Conservation (phyloP, 2,329 filamentous ascomycete genomes). For the Colletotrichum cuscutae region DNA sequence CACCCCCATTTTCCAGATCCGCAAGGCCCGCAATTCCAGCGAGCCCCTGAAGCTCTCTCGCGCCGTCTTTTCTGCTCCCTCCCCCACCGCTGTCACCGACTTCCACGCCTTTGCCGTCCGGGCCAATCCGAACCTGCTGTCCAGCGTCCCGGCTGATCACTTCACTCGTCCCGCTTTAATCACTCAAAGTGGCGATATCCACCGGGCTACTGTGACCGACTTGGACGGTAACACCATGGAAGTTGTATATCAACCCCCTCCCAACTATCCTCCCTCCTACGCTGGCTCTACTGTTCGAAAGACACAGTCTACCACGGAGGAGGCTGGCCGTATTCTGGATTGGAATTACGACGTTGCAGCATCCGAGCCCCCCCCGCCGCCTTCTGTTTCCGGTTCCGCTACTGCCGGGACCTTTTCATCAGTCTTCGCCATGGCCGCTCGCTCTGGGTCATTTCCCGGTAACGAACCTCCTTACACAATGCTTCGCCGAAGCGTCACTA, state of each 20-base stretch:
- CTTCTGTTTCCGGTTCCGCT: not conserved
- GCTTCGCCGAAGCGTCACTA: slow-evolving; percentile 48
- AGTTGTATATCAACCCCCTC: slow-evolving; percentile 68
- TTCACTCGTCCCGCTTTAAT: slow-evolving; percentile 55
- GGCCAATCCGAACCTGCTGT: slow-evolving; percentile 63
- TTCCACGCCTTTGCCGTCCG: slow-evolving; percentile 78
- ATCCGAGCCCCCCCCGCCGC: slow-evolving; percentile 35
- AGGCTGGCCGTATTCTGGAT: slow-evolving; percentile 56
- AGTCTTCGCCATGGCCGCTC: slow-evolving; percentile 37
- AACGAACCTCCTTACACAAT: slow-evolving; percentile 41
- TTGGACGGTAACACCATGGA: slow-evolving; percentile 88
- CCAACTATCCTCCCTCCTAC: slow-evolving; percentile 47
- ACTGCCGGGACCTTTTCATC: slow-evolving; percentile 12
- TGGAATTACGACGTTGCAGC: slow-evolving; percentile 60
- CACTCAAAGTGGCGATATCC: slow-evolving; percentile 45
- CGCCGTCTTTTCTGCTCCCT: slow-evolving; percentile 76
- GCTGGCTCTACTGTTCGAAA: slow-evolving; percentile 46
- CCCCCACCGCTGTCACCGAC: slow-evolving; percentile 71
- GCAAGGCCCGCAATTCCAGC: slow-evolving; percentile 52
- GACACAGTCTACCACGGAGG: slow-evolving; percentile 49
- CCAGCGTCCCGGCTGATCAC: slow-evolving; percentile 35
- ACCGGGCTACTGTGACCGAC: slow-evolving; percentile 73
- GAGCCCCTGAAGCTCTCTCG: slow-evolving; percentile 53
- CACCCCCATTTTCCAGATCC: slow-evolving; percentile 57
- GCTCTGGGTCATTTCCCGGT: slow-evolving; percentile 35